Evolutionary conservation across 2,329 filamentous ascomycete genomes (phyloP).

Genomic region (Colletotrichum sp.): DNA sequence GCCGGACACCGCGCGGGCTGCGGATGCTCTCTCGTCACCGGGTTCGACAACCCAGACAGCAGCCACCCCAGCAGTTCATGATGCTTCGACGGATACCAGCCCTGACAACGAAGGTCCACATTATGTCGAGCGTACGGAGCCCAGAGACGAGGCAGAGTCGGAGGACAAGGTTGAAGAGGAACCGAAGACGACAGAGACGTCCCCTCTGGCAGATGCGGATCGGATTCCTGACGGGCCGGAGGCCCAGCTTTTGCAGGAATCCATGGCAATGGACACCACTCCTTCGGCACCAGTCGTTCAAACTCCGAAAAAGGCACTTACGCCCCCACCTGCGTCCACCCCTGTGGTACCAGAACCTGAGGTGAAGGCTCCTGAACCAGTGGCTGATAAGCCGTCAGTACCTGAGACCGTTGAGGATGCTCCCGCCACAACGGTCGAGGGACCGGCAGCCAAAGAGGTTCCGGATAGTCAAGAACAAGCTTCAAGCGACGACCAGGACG

Average conservation of each 20-base stretch:
- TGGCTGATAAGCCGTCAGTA: not conserved
- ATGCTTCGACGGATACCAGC: constrained; percentile 76
- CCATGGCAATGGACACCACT: constrained; percentile 27
- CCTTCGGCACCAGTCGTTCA: constrained; percentile 16
- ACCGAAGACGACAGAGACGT: constrained; percentile 7
- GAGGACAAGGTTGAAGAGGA: constrained; percentile 31
- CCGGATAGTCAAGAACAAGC: constrained; percentile 42
- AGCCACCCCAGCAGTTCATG: constrained; percentile 72
- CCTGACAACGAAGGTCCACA: constrained; percentile 71
- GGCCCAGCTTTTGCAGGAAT: constrained; percentile 51
- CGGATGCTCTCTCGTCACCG: constrained; percentile 58
- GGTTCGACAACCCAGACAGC: constrained; percentile 76
- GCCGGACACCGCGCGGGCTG: constrained; percentile 38
- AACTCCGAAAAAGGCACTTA: constrained; percentile 2
- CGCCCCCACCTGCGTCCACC: not conserved
- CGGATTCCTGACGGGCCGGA: constrained; percentile 39
- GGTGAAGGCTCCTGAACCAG: not conserved
- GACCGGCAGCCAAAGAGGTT: constrained; percentile 28
- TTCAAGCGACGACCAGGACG: constrained; percentile 28
- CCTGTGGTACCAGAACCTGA: not conserved
- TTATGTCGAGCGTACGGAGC: constrained; percentile 54
- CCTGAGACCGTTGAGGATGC: not conserved
- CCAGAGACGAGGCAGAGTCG: constrained; percentile 36
- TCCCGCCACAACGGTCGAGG: not conserved
- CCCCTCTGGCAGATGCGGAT: constrained; percentile 4